Conservation (phyloP, 176 grass and related monocot species). For the Zea mays region Zm-B73-REFERENCE-NAM-5.0 NC_050100.1:93937501-93938000, state of each 20-base stretch:
- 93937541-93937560: constrained; percentile 75
- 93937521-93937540: not conserved
- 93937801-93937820: constrained; percentile 34
- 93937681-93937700: constrained; percentile 10
- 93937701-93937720: constrained; percentile 54
- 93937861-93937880: constrained; percentile 11
- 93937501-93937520: not conserved
- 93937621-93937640: not conserved
- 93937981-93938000: not conserved
- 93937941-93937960: constrained; percentile 1
- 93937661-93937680: not conserved
- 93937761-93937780: constrained; percentile 69
- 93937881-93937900: constrained; percentile 32
- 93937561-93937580: constrained; percentile 90
- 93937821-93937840: constrained; percentile 56
- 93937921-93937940: constrained; percentile 14
- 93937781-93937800: constrained; percentile 50
- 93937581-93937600: constrained; percentile 88
- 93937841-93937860: constrained; percentile 42
- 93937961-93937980: not conserved
- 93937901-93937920: constrained; percentile 30
- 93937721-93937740: constrained; percentile 99
- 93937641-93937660: not conserved
- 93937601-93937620: constrained; percentile 54
- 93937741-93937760: constrained; percentile 93